phyloP scores from a whole-genome alignment of 306 rosid genomes.

The Cucurbita argyrosperma region DNA sequence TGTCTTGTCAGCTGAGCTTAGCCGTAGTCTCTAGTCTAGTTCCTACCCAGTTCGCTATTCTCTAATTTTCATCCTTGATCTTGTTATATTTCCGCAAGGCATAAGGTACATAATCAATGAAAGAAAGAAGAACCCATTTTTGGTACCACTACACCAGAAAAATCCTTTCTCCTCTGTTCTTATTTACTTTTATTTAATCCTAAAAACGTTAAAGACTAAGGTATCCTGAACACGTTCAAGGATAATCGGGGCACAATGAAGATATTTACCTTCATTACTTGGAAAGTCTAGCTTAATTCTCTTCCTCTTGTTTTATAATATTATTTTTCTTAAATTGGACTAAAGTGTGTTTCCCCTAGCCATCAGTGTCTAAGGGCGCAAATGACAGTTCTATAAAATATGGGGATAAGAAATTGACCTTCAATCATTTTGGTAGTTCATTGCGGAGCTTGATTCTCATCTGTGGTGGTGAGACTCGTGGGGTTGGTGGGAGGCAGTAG shows the following conservation, averaged over 20 bases:
- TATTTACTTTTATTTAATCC: not conserved
- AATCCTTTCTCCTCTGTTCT: not conserved
- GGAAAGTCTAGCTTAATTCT: not conserved
- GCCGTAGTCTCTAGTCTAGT: not conserved
- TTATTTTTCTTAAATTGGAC: not conserved
- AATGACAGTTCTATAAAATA: not conserved
- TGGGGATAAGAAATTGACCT: not conserved
- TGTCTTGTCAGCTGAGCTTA: not conserved
- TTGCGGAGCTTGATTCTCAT: not conserved
- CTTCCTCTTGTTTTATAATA: not conserved
- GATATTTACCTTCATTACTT: not conserved
- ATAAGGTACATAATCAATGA: not conserved
- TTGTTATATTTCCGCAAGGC: too few species aligned
- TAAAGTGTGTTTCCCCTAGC: not conserved
- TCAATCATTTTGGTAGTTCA: not conserved
- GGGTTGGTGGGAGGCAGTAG: not conserved
- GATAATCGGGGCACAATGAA: not conserved
- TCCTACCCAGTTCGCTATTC: not conserved
- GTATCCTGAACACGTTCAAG: not conserved
- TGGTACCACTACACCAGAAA: not conserved
- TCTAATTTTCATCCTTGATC: not conserved
- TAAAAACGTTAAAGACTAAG: not conserved
- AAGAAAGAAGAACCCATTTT: not conserved
- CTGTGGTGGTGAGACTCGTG: not conserved
- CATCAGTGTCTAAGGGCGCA: not conserved